phyloP scores from a whole-genome alignment of 2,329 filamentous ascomycete genomes.

The Chaetomiaceae sp. region DNA sequence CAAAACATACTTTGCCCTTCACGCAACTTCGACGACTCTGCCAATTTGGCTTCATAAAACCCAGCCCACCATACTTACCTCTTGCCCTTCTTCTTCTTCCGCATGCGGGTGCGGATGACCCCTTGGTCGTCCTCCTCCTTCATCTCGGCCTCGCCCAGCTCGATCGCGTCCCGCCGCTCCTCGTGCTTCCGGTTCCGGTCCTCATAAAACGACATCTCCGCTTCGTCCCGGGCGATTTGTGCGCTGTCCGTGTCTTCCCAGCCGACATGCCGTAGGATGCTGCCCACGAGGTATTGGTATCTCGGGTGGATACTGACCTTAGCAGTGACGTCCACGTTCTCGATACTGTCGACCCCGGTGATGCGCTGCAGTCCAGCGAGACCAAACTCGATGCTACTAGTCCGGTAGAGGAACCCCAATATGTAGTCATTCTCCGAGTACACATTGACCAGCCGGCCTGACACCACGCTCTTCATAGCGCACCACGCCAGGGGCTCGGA shows the following conservation, averaged over 20 bases:
- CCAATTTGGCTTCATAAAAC: not conserved
- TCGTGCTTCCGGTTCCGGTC: conserved; percentile 26
- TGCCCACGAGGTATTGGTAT: conserved; percentile 64
- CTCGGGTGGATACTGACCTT: conserved; percentile 65
- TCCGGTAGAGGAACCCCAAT: conserved; percentile 82
- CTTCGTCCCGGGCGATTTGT: conserved; percentile 33
- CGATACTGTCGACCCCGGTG: conserved; percentile 58
- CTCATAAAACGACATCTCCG: conserved; percentile 30
- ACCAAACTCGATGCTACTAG: conserved; percentile 74
- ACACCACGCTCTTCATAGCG: conserved; percentile 70
- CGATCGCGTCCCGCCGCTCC: conserved; percentile 24
- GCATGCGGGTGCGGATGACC: conserved; percentile 24
- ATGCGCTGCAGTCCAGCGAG: conserved; percentile 79
- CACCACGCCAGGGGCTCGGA: conserved; percentile 70
- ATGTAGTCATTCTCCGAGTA: conserved; percentile 85
- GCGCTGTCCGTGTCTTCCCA: conserved; percentile 61
- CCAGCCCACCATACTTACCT: conserved; percentile 14
- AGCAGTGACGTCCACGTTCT: conserved; percentile 64
- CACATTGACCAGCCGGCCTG: conserved; percentile 83
- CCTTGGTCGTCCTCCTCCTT: conserved; percentile 22
- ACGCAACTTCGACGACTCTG: not conserved
- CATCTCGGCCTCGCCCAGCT: conserved; percentile 16
- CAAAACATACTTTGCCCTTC: not conserved
- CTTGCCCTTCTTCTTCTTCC: conserved; percentile 27
- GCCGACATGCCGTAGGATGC: conserved; percentile 61